phyloP scores from a whole-genome alignment of 495 filamentous ascomycete species.

The Chaetomidium leptoderma region DNA sequence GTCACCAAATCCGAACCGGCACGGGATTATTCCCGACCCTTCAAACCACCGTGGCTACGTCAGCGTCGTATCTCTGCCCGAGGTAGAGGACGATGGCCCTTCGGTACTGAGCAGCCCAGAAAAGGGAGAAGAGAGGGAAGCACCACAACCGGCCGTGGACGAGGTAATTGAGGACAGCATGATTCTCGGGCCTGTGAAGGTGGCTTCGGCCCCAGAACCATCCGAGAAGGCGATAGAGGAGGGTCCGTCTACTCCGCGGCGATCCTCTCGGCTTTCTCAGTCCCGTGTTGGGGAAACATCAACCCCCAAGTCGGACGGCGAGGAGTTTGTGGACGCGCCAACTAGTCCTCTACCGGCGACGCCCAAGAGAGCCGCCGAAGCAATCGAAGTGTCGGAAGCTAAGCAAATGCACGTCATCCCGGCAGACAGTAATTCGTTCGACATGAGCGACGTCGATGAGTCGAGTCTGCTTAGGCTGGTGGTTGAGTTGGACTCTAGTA shows the following conservation, averaged over 20 bases:
- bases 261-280: slow-evolving; percentile 12
- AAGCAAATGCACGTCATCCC: background rate
- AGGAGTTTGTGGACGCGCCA: slow-evolving; percentile 46
- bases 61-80: slow-evolving; percentile 19
- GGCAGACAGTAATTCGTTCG: slow-evolving; percentile 34
- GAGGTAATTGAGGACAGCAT: slow-evolving; percentile 30
- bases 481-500: slow-evolving; percentile 41
- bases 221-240: background rate
- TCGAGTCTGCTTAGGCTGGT: slow-evolving; percentile 42
- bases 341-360: slow-evolving; percentile 34
- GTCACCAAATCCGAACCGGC: slow-evolving; percentile 33
- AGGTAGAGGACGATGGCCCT: slow-evolving; percentile 9
- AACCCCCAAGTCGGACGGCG: slow-evolving; percentile 38
- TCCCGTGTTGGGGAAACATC: slow-evolving; percentile 27
- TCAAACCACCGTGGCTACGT: slow-evolving; percentile 16
- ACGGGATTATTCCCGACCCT: slow-evolving; percentile 17
- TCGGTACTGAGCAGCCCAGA: slow-evolving; percentile 2
- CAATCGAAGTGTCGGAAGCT: background rate
- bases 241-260: slow-evolving; percentile 23
- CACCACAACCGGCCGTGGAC: slow-evolving; percentile 4
- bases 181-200: slow-evolving; percentile 12
- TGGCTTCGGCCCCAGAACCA: background rate
- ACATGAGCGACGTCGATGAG: slow-evolving; percentile 45
- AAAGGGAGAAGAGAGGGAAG: slow-evolving; percentile 6
- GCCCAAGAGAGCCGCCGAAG: slow-evolving; percentile 16